Conservation (phyloP, 2,329 filamentous ascomycete genomes). For the Colletotrichum sp. region DNA sequence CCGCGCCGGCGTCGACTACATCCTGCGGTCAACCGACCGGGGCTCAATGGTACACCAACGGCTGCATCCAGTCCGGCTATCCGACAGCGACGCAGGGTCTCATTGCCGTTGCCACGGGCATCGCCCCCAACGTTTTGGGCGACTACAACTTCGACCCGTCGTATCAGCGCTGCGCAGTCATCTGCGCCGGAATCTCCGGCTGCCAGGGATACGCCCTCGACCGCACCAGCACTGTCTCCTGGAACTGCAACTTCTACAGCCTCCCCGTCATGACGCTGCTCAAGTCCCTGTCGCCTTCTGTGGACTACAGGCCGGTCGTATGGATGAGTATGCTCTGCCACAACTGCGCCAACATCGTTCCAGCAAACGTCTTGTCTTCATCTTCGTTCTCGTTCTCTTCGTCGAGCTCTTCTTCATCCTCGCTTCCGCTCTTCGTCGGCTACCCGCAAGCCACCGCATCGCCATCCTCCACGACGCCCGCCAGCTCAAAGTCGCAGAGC, state of each 20-base stretch:
- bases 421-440: not conserved
- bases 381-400: not conserved
- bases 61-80: not conserved
- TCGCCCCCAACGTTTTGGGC: not conserved
- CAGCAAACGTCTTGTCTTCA: not conserved
- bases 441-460: not conserved
- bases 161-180: slow-evolving; percentile 1
- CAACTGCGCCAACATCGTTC: not conserved
- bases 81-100: not conserved
- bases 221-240: not conserved
- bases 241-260: slow-evolving; percentile 2
- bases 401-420: not conserved
- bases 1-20: not conserved
- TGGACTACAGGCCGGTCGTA: not conserved
- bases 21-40: not conserved
- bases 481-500: not conserved
- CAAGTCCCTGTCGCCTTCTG: not conserved
- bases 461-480: not conserved
- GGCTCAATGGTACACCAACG: slow-evolving; percentile 1
- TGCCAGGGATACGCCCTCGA: slow-evolving; percentile 10
- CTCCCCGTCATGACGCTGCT: not conserved
- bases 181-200: not conserved
- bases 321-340: slow-evolving; percentile 8
- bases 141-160: slow-evolving; percentile 5
- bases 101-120: slow-evolving; percentile 1